Base-by-base conservation (phyloP, 1,139 yeast genomes). In the Candida freyschussii region DNA sequence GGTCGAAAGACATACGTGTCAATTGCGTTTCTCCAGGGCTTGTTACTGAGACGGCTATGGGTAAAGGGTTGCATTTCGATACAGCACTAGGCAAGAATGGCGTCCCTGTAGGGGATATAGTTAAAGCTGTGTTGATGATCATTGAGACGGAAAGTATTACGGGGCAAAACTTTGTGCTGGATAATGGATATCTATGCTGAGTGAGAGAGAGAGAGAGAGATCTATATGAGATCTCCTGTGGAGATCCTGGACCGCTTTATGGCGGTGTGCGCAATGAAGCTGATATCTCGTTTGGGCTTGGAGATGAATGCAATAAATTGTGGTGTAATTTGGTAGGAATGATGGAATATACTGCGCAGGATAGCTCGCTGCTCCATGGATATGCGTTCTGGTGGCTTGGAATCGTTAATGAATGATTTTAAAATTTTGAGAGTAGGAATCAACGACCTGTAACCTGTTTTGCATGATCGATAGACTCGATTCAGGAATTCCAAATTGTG, bases 1-100 rank as follows among this genome's bases (percentile, higher is more conserved):
- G 68, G 9, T 36, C 65, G 1, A 56, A 60, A 25, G 59, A 63
- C 3, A 64, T 79, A 4, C 50, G 85, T 24, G 80, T 82, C 24
- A 80, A 81, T 48, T 66, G 82, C 1, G 56, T 89, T 1, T 56
- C 80, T 8, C 95, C 96, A 0, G 94, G 94, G 0, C 62, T 85
- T 16, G 75, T 86, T 1, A 46, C 51, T 10, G 85, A 74, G 29
- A 89, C 97, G 0, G 85, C 75, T 18, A 89, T 89, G 85, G 54
- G 55, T 13, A 43, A 48, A 12, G 42, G 59, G 49, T 4, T 31
- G 48, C 11, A 36, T 55, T 37, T 53, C 50, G 21, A 43, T 3
- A 41, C 41, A 22, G 45, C 43, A 2, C n/a, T 44, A 26, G 38
- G 38, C 3, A 69, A 60, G 11, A 60, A 57, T 4, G 42, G 53